These are phyloP conservation scores for Poronia punctata DNA, from an alignment of 495 filamentous ascomycete species.

Conservation along the genomic window DNA sequence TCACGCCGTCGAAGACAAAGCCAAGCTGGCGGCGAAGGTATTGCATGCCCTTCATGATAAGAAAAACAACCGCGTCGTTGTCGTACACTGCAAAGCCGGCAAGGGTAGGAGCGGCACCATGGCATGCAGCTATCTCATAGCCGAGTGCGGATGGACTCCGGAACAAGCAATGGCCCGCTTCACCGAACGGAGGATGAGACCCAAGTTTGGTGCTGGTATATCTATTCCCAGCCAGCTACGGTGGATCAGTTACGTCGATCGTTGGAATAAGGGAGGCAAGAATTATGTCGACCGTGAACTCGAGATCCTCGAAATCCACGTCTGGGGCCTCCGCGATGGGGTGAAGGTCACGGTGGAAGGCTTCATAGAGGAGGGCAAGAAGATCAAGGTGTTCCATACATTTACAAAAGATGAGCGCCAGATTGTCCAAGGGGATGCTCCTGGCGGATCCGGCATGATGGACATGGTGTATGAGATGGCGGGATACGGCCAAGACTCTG, in stretches of 20 bases:
- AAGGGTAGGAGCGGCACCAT: constrained; percentile 92
- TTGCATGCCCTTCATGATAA: constrained; percentile 16
- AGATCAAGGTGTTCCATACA: constrained; percentile 74
- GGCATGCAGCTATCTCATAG: constrained; percentile 80
- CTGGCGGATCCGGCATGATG: constrained; percentile 37
- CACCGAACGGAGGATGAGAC: constrained; percentile 81
- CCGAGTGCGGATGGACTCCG: constrained; percentile 77
- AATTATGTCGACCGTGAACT: constrained; percentile 75
- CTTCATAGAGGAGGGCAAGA: constrained; percentile 78
- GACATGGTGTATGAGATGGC: constrained; percentile 49
- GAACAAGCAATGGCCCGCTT: constrained; percentile 75
- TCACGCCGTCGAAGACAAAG: constrained; percentile 8
- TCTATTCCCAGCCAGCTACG: constrained; percentile 86
- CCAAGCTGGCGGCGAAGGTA: constrained; percentile 18
- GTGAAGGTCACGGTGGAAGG: constrained; percentile 84
- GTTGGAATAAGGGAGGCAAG: constrained; percentile 68
- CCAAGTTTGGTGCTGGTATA: constrained; percentile 81
- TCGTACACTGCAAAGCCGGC: constrained; percentile 96
- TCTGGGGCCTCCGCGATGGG: constrained; percentile 82
- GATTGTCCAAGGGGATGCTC: constrained; percentile 55
- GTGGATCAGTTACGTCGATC: constrained; percentile 84
- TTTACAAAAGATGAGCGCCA: constrained; percentile 69
- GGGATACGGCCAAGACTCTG: constrained; percentile 29
- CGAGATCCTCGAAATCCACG: constrained; percentile 81
- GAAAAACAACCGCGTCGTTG: constrained; percentile 56